A percentile compares a stretch with the other conserved stretches of the same genome.
Conservation (phyloP, 257 asterid genomes). For the Capsicum chinense region DNA sequence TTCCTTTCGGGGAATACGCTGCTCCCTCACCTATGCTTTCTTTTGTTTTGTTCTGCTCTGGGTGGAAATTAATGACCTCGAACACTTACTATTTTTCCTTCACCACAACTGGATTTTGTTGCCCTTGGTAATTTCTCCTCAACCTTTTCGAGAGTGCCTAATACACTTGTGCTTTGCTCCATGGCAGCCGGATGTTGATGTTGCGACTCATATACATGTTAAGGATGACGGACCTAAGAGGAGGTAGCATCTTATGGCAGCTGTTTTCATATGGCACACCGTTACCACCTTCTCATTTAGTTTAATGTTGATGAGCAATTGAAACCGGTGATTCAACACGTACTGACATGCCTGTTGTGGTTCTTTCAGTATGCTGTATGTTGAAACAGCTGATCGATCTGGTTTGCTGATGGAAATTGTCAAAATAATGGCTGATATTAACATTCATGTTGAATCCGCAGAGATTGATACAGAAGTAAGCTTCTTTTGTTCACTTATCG, state of each 20-base stretch:
- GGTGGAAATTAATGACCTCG: not conserved
- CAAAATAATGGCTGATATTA: slow-evolving; percentile 78
- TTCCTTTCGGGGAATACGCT: not conserved
- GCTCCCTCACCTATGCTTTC: not conserved
- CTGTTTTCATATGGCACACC: not conserved
- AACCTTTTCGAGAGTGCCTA: not conserved
- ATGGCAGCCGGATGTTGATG: slow-evolving; percentile 72
- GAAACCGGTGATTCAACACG: not conserved
- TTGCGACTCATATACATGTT: slow-evolving; percentile 83
- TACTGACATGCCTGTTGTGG: slow-evolving; percentile 22
- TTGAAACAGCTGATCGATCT: slow-evolving; percentile 96
- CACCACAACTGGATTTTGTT: slow-evolving; percentile 8
- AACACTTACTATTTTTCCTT: not conserved
- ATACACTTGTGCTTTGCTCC: not conserved
- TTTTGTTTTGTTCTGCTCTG: not conserved
- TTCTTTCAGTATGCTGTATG: slow-evolving; percentile 77
- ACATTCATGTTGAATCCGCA: slow-evolving; percentile 85
- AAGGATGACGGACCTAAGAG: slow-evolving; percentile 86
- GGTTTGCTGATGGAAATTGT: slow-evolving; percentile 85
- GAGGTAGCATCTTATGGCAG: slow-evolving; percentile 54
- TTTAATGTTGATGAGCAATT: not conserved
- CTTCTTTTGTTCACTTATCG: slow-evolving; percentile 17
- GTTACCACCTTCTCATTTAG: not conserved
- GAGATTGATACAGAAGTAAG: slow-evolving; percentile 95
- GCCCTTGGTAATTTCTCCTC: slow-evolving; percentile 21